Base-by-base conservation (phyloP, 768 basidiomycete genomes). In the Pleurotus ostreatus region DNA sequence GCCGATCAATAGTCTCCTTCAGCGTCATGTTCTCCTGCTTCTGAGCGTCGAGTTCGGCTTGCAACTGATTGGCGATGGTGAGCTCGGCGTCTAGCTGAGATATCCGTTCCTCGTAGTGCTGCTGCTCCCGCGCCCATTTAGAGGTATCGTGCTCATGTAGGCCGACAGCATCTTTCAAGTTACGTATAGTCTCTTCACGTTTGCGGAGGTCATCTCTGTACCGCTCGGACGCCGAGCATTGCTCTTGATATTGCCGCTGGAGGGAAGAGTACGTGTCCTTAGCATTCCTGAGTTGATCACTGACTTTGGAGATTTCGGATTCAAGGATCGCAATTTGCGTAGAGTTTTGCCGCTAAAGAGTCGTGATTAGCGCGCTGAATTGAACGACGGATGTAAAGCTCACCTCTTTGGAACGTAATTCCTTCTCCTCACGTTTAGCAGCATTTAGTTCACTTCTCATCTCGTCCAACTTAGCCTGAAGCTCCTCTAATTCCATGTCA, bases 1-100 rank as follows among this genome's bases (percentile, higher is more conserved):
- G 87, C 46, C 94, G 81, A 67, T 97, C 94, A 62, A 98, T 98
- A 1, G 94, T 97, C 77, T 98, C 95, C 67, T 96, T 96, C 58
- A 98, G 77, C 65, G 92, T 71, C 61, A 96, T 67, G 64, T 97
- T 98, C 76, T 95, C 92, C 64, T 93, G 91, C 74, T 97, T 97
- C 75, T 98, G 95, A 62, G 89, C 87, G 57, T 95, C 92, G 38
- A 97, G 79, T 57, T 84, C 81, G 0, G 76, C 80, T 53, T 91
- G 86, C 1, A 88, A 85, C 62, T 84, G 80, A 51, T 87, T 83
- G 3, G 92, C 90, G 22, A 81, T 64, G 3, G 68, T 68, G 2
- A 98, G 78, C 56, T 96, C 93, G 6, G 72, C 62, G 63, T 94
- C 89, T n/a, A 96, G 80, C 5, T 77, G 69, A 5, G 72, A 68